Conservation (phyloP, 148 eudicot species). For the Spergularia bocconei region DNA sequence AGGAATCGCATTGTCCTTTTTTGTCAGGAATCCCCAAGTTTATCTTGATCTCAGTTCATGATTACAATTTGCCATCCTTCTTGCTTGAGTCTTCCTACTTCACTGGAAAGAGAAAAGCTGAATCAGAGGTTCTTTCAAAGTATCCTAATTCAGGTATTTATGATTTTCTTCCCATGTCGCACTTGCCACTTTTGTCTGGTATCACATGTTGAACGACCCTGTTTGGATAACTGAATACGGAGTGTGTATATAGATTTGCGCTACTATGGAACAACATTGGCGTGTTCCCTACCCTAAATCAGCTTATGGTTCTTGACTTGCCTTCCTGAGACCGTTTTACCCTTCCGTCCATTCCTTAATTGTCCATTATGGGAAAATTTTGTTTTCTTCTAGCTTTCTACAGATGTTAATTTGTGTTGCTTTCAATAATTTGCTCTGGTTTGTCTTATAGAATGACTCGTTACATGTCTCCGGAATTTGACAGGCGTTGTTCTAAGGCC, state of each 20-base stretch:
- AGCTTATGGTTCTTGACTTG: too few relatives aligned
- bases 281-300: too few relatives aligned
- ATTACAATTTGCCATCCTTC: constrained; percentile 90
- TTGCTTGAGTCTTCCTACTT: constrained; percentile 73
- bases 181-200: background rate
- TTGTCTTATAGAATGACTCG: background rate
- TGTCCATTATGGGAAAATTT: too few relatives aligned
- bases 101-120: constrained; percentile 97
- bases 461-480: constrained; percentile 3
- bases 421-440: too few relatives aligned
- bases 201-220: background rate
- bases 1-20: background rate
- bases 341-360: too few relatives aligned
- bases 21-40: constrained; percentile 87
- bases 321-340: too few relatives aligned
- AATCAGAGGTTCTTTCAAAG: constrained; percentile 87
- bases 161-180: background rate
- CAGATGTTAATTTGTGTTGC: too few relatives aligned
- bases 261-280: too few relatives aligned
- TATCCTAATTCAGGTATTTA: constrained; percentile 71
- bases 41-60: constrained; percentile 90
- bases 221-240: background rate
- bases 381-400: too few relatives aligned
- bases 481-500: constrained; percentile 91
- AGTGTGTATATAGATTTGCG: too few relatives aligned